phyloP scores from a whole-genome alignment of 306 rosid genomes.

The Vachellia pachyceras region DNA sequence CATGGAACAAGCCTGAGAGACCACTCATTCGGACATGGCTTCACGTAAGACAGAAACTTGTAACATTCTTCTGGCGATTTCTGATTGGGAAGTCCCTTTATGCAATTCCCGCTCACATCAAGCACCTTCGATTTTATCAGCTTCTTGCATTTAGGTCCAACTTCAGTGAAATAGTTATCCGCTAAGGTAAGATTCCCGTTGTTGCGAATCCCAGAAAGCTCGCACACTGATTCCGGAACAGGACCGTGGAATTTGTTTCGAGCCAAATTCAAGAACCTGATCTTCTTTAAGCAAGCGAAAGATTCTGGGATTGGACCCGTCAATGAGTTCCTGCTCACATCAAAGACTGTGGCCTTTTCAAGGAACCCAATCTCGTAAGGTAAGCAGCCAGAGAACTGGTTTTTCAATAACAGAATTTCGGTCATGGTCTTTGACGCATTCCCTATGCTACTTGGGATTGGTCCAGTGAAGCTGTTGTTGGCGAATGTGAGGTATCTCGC shows the following conservation, averaged over 20 bases:
- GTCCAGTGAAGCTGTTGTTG: slow-evolving; percentile 62
- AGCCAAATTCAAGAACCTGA: slow-evolving; percentile 46
- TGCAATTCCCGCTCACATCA: slow-evolving; percentile 59
- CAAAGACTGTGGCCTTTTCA: slow-evolving; percentile 49
- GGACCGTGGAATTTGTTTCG: slow-evolving; percentile 50
- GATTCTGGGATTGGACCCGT: slow-evolving; percentile 73
- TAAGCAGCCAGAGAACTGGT: slow-evolving; percentile 58
- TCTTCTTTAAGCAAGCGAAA: slow-evolving; percentile 56
- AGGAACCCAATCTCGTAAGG: slow-evolving; percentile 66
- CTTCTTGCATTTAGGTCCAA: slow-evolving; percentile 64
- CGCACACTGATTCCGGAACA: slow-evolving; percentile 66
- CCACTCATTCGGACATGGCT: slow-evolving; percentile 40
- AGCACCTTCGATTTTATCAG: slow-evolving; percentile 51
- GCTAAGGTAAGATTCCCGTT: slow-evolving; percentile 40
- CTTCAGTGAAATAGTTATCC: slow-evolving; percentile 58
- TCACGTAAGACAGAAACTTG: slow-evolving; percentile 22
- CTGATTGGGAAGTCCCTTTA: slow-evolving; percentile 53
- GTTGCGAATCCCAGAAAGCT: slow-evolving; percentile 42
- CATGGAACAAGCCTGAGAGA: slow-evolving; percentile 50
- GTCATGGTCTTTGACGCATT: slow-evolving; percentile 39
- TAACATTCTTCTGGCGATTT: slow-evolving; percentile 33
- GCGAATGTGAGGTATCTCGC: slow-evolving; percentile 71
- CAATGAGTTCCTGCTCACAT: slow-evolving; percentile 47
- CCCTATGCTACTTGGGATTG: slow-evolving; percentile 64
- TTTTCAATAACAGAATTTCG: slow-evolving; percentile 66